These are phyloP conservation scores for Pneumocystis sp. DNA, from an alignment of 1,139 yeast species.

Conservation along the genomic window DNA sequence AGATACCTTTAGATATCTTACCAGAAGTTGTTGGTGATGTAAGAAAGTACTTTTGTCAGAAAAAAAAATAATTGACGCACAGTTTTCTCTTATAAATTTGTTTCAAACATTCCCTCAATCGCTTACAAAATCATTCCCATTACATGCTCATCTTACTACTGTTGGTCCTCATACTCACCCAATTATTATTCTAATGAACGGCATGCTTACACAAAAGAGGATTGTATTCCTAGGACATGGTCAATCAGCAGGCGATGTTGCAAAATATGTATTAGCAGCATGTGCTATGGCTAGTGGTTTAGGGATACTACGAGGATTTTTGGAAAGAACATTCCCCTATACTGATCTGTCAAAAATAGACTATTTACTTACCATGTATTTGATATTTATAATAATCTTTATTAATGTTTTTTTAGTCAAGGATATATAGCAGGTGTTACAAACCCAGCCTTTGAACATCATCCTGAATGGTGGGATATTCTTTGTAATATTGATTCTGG, in stretches of 20 bases:
- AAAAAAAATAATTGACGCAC: conserved; percentile 17
- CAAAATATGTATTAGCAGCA: conserved; percentile 40
- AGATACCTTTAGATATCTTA: conserved; percentile 23
- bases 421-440: conserved; percentile 54
- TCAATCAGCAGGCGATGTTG: conserved; percentile 39
- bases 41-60: conserved; percentile 14
- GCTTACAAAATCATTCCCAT: conserved; percentile 3
- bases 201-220: conserved; percentile 43
- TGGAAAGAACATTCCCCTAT: conserved; percentile 40
- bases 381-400: neutral
- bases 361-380: conserved; percentile 29
- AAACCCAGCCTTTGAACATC: conserved; percentile 47
- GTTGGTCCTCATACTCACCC: conserved; percentile 49
- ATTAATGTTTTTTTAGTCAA: conserved; percentile 17
- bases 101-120: conserved; percentile 4
- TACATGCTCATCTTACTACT: conserved; percentile 29
- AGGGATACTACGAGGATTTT: conserved; percentile 40
- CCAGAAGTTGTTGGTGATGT: conserved; percentile 25
- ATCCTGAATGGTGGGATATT: conserved; percentile 46
- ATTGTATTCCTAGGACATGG: conserved; percentile 42
- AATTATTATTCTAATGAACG: conserved; percentile 40
- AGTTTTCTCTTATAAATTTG: conserved; percentile 12
- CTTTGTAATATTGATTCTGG: conserved; percentile 39
- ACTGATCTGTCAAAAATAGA: conserved; percentile 49
- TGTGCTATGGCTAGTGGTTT: conserved; percentile 39